Percentiles rank a stretch among this genome's conserved stretches.
These are phyloP conservation scores for Imleria badia DNA, from an alignment of 768 basidiomycete species.

Conservation along the genomic window DNA sequence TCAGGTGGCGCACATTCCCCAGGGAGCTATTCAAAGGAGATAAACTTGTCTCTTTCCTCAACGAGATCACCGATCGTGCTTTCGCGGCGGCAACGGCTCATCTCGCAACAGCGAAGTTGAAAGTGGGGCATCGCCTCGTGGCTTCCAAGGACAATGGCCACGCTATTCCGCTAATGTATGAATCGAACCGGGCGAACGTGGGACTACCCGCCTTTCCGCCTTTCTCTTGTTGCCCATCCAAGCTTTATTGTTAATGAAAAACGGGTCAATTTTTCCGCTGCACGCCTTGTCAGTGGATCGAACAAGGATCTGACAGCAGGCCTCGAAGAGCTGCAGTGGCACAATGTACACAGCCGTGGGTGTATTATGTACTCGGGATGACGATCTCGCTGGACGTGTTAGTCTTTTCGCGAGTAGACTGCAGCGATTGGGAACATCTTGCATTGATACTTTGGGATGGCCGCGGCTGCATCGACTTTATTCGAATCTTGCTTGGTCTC, in stretches of 20 bases:
- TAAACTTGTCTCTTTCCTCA: conserved; percentile 4
- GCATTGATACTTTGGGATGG: not conserved
- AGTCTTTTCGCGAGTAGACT: conserved; percentile 1
- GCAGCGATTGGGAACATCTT: not conserved
- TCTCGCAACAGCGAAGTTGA: not conserved
- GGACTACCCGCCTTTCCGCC: conserved; percentile 8
- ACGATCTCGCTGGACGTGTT: not conserved
- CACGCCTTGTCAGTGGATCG: conserved; percentile 6
- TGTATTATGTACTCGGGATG: conserved; percentile 4
- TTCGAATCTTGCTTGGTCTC: not conserved
- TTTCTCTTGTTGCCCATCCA: conserved; percentile 15
- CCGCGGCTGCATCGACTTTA: not conserved
- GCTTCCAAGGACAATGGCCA: not conserved
- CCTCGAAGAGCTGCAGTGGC: not conserved
- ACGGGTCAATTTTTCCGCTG: not conserved
- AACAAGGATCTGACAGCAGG: not conserved
- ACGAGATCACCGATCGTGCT: conserved; percentile 5
- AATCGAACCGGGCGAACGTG: not conserved
- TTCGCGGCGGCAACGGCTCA: not conserved
- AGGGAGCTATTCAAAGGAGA: not conserved
- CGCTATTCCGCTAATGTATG: not conserved
- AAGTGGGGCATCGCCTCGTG: not conserved
- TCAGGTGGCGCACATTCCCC: conserved; percentile 3
- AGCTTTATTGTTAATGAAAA: conserved; percentile 7
- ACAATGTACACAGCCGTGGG: conserved; percentile 7